Evolutionary conservation across 306 rosid genomes (phyloP), one percentile per base, ranked within the genome.

Genomic region (Casuarina cunninghamiana): DNA sequence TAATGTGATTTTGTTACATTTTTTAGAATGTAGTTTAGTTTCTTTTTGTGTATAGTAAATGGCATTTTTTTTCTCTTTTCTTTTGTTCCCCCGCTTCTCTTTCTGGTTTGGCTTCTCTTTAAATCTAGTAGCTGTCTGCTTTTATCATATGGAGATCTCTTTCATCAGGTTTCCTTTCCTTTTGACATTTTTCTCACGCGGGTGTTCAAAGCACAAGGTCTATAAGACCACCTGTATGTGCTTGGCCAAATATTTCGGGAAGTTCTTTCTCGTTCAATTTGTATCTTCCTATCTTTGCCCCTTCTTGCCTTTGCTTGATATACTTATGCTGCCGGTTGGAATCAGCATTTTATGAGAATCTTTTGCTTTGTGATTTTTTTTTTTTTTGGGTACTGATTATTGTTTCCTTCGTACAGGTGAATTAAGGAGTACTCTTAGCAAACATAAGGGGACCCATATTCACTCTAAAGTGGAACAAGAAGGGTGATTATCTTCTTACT

Each of bases 391-490:
- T 66, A 42, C 71, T 8, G 35, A 5, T 42, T 73, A 39, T 75
- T 60, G 83, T 41, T 83, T 6, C 80, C 51, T 67, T 69, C 84
- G 76, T 61, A 53, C 84, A 94, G 98, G 98, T 81, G 97, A 94
- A 78, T 75, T 92, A 49, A 87, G 73, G 90, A 94, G 89, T 88
- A 90, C 94, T 62, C 85, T 94, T 79, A 86, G 80, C 81, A 91
- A 89, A 86, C 98, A 94, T 79, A 91, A 89, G 82, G 82, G 98
- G 98, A 32, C 96, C 97, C 43, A 92, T 94, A 86, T 90, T 91
- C 87, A 89, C 96, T 82, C 85, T 94, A 38, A 94, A 94, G 90
- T 94, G 98, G 98, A 94, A 92, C 78, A 94, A 89, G 88, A 92
- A 89, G 80, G 96, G 98, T 46, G 98, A 94, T 77, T 92, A 92